Evolutionary conservation across 106 monocot genomes (phyloP).

Genomic region (Alisma plantagoaquatica): DNA sequence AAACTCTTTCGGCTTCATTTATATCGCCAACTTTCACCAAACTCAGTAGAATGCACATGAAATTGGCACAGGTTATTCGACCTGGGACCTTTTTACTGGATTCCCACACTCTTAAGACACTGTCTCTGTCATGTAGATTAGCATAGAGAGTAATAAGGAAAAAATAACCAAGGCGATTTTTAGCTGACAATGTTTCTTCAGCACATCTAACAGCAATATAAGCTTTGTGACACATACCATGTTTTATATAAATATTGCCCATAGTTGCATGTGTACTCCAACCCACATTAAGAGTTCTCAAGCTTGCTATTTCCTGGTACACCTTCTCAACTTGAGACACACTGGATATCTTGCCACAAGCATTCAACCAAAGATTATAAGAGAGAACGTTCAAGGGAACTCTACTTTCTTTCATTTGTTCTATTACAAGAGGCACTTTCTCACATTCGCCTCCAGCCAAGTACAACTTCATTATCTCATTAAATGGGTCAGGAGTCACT

Average conservation of each 20-base stretch:
- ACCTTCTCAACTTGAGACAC: constrained; percentile 41
- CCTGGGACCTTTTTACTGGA: constrained; percentile 51
- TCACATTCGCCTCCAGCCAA: constrained; percentile 36
- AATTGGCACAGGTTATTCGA: constrained; percentile 49
- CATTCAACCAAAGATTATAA: constrained; percentile 72
- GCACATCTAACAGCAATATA: constrained; percentile 36
- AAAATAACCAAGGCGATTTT: constrained; percentile 48
- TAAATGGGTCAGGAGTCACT: constrained; percentile 48
- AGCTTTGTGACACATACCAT: constrained; percentile 29
- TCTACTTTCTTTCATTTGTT: constrained; percentile 48
- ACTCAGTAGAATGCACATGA: constrained; percentile 58
- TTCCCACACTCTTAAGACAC: constrained; percentile 61
- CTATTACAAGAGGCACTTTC: constrained; percentile 40
- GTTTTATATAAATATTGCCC: constrained; percentile 49
- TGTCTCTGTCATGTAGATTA: constrained; percentile 36
- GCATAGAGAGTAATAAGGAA: constrained; percentile 85
- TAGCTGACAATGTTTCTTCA: constrained; percentile 48
- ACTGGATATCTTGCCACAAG: constrained; percentile 33
- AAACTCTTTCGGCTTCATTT: constrained; percentile 45
- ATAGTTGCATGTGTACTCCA: constrained; percentile 73
- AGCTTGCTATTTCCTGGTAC: constrained; percentile 43
- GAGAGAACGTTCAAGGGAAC: constrained; percentile 55
- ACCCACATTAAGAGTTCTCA: constrained; percentile 53
- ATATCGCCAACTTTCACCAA: constrained; percentile 61
- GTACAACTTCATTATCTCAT: constrained; percentile 91